Percentiles rank a stretch among this genome's conserved stretches.
phyloP scores from a whole-genome alignment of 1,139 yeast species.

The Nakaseomyces sp. region DNA sequence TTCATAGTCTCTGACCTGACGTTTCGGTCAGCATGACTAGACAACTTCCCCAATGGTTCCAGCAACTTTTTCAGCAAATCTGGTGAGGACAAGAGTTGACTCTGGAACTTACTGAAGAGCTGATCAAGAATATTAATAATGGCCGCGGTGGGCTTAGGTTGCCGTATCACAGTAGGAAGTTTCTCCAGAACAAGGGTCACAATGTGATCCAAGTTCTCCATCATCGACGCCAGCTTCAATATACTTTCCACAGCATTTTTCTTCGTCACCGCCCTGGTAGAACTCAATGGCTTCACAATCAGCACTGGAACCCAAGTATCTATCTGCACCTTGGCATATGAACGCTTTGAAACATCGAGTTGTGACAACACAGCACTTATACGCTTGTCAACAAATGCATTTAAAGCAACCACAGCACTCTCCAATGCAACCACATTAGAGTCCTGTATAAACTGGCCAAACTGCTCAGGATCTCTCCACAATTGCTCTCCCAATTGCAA shows the following conservation, averaged over 20 bases:
- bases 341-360: background rate
- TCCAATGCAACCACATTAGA: conserved; percentile 91
- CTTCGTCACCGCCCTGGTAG: conserved; percentile 70
- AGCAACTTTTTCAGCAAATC: conserved; percentile 15
- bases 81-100: conserved; percentile 51
- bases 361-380: conserved; percentile 5
- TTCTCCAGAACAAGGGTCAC: conserved; percentile 48
- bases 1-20: conserved; percentile 75
- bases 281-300: conserved; percentile 64
- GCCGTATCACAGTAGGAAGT: conserved; percentile 28
- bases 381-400: conserved; percentile 9
- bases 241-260: conserved; percentile 56
- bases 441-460: conserved; percentile 59
- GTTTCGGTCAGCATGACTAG: conserved; percentile 78
- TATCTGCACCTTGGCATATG: background rate
- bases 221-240: conserved; percentile 52
- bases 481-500: conserved; percentile 48
- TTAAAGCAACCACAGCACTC: conserved; percentile 49
- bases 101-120: conserved; percentile 52
- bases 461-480: conserved; percentile 41
- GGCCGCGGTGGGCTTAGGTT: conserved; percentile 76
- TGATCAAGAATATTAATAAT: conserved; percentile 33
- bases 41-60: conserved; percentile 50
- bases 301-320: conserved; percentile 45
- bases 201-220: conserved; percentile 53